phyloP scores from a whole-genome alignment of 352 stramenopile species.

The Phytophthora multivora region DNA sequence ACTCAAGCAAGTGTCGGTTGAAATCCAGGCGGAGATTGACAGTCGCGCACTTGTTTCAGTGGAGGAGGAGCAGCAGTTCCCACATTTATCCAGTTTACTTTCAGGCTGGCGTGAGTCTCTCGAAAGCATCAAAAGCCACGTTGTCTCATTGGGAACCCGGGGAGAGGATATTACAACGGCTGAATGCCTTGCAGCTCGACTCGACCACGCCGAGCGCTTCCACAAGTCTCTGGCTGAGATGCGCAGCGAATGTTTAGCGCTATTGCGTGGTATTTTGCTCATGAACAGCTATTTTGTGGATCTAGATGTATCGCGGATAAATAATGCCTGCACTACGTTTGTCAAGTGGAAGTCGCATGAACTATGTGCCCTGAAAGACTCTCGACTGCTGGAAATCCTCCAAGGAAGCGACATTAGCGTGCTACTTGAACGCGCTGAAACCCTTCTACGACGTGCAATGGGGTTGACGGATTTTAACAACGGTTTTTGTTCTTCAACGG shows the following conservation, averaged over 20 bases:
- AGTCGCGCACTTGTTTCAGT: slow-evolving; percentile 26
- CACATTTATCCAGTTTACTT: slow-evolving; percentile 41
- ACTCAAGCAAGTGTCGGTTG: slow-evolving; percentile 43
- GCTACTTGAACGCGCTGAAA: slow-evolving; percentile 39
- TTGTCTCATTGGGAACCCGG: slow-evolving; percentile 41
- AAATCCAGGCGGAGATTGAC: slow-evolving; percentile 50
- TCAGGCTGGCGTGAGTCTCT: slow-evolving; percentile 33
- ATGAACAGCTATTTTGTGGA: slow-evolving; percentile 67
- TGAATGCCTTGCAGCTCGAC: slow-evolving; percentile 32
- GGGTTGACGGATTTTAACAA: slow-evolving; percentile 56
- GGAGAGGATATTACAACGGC: slow-evolving; percentile 35
- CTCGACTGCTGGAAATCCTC: slow-evolving; percentile 42
- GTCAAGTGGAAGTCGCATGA: slow-evolving; percentile 41
- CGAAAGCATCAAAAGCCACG: slow-evolving; percentile 36
- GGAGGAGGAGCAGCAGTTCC: slow-evolving; percentile 38
- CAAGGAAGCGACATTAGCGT: slow-evolving; percentile 45
- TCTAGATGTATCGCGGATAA: slow-evolving; percentile 58
- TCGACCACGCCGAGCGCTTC: slow-evolving; percentile 37
- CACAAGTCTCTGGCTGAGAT: slow-evolving; percentile 49
- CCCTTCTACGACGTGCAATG: slow-evolving; percentile 42
- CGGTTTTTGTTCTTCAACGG: slow-evolving; percentile 28
- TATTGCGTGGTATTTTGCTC: slow-evolving; percentile 51
- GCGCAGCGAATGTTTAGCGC: slow-evolving; percentile 46
- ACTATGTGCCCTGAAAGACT: slow-evolving; percentile 42
- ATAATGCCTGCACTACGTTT: slow-evolving; percentile 37